Base-by-base conservation (phyloP, 2,329 filamentous ascomycete genomes). In the Trichoderma sp. region DNA sequence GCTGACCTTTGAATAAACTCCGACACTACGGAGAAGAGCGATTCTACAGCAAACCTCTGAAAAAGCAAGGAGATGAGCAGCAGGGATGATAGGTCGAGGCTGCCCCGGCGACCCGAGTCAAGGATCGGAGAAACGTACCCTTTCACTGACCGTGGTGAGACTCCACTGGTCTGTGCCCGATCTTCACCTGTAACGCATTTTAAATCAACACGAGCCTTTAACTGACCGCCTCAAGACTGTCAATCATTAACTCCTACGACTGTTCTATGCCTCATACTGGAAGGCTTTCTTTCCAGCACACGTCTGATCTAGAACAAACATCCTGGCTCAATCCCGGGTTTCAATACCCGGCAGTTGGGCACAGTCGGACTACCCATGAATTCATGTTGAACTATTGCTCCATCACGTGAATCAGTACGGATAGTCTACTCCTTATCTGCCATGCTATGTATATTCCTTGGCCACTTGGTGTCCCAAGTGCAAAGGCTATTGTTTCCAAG, bases 121-220 rank as follows among this genome's bases (percentile, higher is more conserved):
- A 64, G 35, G 61, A 13, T 42, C 61, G 61, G 27, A 54, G 61
- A 35, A 42, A 45, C 27, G 50, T 32, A 25, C 50, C 32, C 8
- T 56, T 56, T 45, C 50, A 34, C 52, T 45, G 39, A 64, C 50
- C 61, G 35, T 22, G 61, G 50, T 37, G 60, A 64, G 42, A 42
- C 60, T 45, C 61, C 61, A 64, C 61, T 22, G 35, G 35, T 34
- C 50, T 29, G 35, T 64, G 35, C 22, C 50, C 34, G 25, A 45
- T 64, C 61, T 45, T 45, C 50, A 56, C 61, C 61, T 64, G 50
- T 56, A 56, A 64, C 61, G 34, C 37, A 25, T 25, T 45, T 64
- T 22, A 34, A 63, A 45, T 34, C 7, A 45, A 56, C 50, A 34
- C 35, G 29, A 53, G 50, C 50, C 25, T 25, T 50, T 13, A 19